These are phyloP conservation scores for Cyberlindnera xishuangbannaensis DNA, from an alignment of 805 yeast species.

Conservation along the genomic window DNA sequence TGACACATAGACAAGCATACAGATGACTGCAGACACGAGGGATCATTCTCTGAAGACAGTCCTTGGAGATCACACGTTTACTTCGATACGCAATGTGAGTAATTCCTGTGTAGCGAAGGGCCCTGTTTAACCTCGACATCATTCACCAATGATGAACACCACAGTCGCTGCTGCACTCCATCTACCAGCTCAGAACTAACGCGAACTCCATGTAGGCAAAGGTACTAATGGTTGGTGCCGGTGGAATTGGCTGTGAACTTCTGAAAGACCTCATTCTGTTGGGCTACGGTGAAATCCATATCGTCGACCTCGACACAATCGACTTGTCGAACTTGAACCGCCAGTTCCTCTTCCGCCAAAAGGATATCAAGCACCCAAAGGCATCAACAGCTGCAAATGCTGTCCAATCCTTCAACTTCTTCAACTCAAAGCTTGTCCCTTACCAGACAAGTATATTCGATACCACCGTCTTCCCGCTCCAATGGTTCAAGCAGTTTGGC, in stretches of 20 bases:
- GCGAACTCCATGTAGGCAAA: constrained; percentile 33
- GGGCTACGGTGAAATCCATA: constrained; percentile 82
- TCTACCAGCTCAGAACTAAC: no score
- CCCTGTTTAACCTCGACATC: no score
- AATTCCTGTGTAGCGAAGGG: no score
- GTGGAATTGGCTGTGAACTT: constrained; percentile 94
- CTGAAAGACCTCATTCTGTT: constrained; percentile 72
- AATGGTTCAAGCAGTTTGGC: constrained; percentile 74
- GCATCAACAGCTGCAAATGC: constrained; percentile 81
- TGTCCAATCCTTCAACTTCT: constrained; percentile 65
- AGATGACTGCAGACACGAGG: constrained; percentile 6
- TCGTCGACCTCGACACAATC: constrained; percentile 93
- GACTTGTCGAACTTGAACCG: constrained; percentile 89
- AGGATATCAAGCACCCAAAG: constrained; percentile 86
- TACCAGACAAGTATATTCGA: constrained; percentile 89
- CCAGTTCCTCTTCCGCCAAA: constrained; percentile 84
- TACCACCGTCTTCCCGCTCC: constrained; percentile 56
- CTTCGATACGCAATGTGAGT: constrained; percentile 13
- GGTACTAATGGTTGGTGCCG: constrained; percentile 87
- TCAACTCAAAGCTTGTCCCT: constrained; percentile 57
- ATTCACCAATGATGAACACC: no score
- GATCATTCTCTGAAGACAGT: constrained; percentile 15
- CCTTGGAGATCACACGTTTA: constrained; percentile 11
- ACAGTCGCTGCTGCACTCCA: no score
- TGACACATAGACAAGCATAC: no score